Evolutionary conservation across 192 early-diverging fungal species (phyloP).

Genomic region (Gonapodya prolifera): DNA sequence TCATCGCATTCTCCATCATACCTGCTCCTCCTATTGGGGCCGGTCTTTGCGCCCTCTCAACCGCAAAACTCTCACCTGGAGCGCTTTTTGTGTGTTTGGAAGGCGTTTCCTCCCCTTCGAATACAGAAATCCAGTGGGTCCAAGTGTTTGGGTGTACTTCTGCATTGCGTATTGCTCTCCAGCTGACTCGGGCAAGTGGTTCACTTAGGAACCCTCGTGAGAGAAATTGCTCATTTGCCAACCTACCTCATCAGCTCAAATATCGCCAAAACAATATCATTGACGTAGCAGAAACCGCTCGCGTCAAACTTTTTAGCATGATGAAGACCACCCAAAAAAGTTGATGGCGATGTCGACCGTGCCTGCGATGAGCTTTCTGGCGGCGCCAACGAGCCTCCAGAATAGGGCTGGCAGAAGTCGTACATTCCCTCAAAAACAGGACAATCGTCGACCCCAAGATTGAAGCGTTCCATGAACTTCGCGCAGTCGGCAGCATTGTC

Average conservation of each 20-base stretch:
- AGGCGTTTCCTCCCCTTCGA: no score
- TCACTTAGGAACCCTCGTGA: not conserved
- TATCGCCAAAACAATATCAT: slow-evolving; percentile 82
- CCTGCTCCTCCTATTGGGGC: not conserved
- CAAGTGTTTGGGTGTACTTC: slow-evolving; percentile 92
- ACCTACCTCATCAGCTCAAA: slow-evolving; percentile 47
- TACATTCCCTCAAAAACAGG: slow-evolving; percentile 95
- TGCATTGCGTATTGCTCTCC: slow-evolving; percentile 30
- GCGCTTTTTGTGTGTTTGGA: no score
- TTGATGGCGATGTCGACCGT: slow-evolving; percentile 42
- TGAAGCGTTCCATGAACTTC: slow-evolving; percentile 37
- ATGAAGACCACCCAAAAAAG: slow-evolving; percentile 13
- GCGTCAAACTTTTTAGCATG: slow-evolving; percentile 67
- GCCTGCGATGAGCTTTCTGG: slow-evolving; percentile 23
- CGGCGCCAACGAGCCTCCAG: slow-evolving; percentile 63
- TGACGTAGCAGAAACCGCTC: slow-evolving; percentile 91
- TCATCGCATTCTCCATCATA: not conserved
- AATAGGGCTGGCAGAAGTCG: slow-evolving; percentile 81
- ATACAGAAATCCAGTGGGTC: no score
- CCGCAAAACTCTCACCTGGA: no score
- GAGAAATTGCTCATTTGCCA: not conserved
- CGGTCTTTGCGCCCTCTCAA: slow-evolving; percentile 70
- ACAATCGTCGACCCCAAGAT: slow-evolving; percentile 84
- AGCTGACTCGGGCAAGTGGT: not conserved
- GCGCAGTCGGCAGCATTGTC: slow-evolving; percentile 28